These are phyloP conservation scores for Prunus mira DNA, from an alignment of 306 rosid species.

Conservation along the genomic window DNA sequence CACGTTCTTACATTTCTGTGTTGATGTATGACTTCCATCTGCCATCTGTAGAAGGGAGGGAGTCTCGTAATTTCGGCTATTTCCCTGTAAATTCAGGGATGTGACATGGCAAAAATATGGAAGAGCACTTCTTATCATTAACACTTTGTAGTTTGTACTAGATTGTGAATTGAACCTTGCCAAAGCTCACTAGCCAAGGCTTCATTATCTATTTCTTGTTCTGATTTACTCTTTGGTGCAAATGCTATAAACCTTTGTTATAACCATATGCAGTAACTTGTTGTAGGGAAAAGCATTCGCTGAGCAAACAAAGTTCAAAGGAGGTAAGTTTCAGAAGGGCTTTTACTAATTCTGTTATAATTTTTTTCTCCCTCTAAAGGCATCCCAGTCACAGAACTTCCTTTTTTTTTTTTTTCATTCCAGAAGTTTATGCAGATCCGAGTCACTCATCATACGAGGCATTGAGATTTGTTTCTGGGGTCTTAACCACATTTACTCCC, in stretches of 20 bases:
- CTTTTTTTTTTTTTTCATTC: conserved; percentile 18
- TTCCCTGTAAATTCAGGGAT: no score
- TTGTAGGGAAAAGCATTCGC: conserved; percentile 69
- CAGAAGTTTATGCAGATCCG: conserved; percentile 90
- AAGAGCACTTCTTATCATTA: no score
- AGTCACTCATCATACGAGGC: conserved; percentile 78
- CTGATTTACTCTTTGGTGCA: neutral
- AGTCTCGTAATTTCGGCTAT: no score
- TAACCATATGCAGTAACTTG: conserved; percentile 16
- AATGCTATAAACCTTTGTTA: neutral
- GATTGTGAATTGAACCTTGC: no score
- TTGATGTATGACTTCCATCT: neutral
- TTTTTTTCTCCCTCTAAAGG: neutral
- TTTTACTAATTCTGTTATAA: neutral
- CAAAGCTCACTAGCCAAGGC: neutral
- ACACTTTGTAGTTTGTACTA: no score
- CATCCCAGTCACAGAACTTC: conserved; percentile 13
- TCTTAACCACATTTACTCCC: conserved; percentile 77
- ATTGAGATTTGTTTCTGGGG: conserved; percentile 72
- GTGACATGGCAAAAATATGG: no score
- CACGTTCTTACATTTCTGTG: neutral
- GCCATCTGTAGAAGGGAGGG: no score
- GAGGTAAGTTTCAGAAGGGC: conserved; percentile 54
- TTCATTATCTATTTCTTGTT: neutral
- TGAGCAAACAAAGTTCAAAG: conserved; percentile 75